phyloP scores from a whole-genome alignment of 176 grass and related monocot species.

The Carex myosuroides region DNA sequence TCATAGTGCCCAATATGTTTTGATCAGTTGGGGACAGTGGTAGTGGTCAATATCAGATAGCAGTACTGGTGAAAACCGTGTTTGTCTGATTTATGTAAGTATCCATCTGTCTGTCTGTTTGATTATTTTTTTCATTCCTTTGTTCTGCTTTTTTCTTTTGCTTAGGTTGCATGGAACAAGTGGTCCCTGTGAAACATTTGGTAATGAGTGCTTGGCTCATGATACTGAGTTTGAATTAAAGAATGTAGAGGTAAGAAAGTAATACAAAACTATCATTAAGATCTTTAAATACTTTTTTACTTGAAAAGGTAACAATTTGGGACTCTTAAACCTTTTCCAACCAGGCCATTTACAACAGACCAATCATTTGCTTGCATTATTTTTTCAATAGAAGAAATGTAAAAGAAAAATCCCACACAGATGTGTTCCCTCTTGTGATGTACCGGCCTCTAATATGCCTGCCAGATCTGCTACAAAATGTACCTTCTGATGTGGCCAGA shows the following conservation, averaged over 20 bases:
- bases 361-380: not conserved
- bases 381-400: not conserved
- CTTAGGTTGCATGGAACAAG: constrained; percentile 76
- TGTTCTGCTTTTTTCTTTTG: constrained; percentile 19
- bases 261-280: not conserved
- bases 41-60: not conserved
- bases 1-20: not conserved
- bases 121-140: not conserved
- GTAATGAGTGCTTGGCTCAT: constrained; percentile 83
- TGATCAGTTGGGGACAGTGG: not conserved
- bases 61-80: not conserved
- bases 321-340: not conserved
- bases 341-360: not conserved
- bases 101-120: not conserved
- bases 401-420: not conserved
- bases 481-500: not conserved
- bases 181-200: constrained; percentile 79
- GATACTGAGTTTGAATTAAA: constrained; percentile 60
- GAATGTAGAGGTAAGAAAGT: constrained; percentile 53
- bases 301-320: not conserved
- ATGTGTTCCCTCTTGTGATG: not conserved
- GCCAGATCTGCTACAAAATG: not conserved
- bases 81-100: not conserved
- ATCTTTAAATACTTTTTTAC: not conserved
- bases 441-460: not conserved